Evolutionary conservation across 257 asterid species (phyloP).

Genomic region (Fraxinus americana): DNA sequence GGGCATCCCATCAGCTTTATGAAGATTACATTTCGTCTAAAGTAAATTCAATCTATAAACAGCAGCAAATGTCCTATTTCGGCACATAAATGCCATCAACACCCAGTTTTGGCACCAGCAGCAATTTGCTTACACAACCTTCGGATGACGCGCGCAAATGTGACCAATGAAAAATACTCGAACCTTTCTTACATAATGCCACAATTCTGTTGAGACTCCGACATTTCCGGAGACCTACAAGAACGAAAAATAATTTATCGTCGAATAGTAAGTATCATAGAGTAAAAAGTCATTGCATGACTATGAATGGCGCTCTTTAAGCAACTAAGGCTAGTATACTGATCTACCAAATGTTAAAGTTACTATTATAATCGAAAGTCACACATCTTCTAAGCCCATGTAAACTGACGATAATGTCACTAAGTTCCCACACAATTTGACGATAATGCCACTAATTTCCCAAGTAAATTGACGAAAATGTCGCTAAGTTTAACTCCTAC

Average conservation of each 20-base stretch:
- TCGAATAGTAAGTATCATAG: background rate
- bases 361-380: background rate
- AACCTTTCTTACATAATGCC: slow-evolving; percentile 43
- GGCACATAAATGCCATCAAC: background rate
- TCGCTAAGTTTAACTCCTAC: background rate
- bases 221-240: slow-evolving; percentile 85
- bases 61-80: background rate
- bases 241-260: slow-evolving; percentile 20
- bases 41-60: background rate
- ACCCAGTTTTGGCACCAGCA: background rate
- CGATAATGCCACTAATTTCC: too few relatives aligned
- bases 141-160: background rate
- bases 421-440: too few relatives aligned
- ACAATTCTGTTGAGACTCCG: slow-evolving; percentile 71
- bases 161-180: background rate
- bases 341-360: background rate
- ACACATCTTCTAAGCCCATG: background rate
- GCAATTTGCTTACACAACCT: background rate
- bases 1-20: background rate
- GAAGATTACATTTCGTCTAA: background rate
- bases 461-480: background rate
- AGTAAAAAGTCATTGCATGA: background rate
- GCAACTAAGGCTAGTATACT: background rate
- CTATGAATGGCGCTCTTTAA: background rate
- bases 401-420: background rate